A percentile compares a stretch with the other conserved stretches of the same genome.
These are phyloP conservation scores for Hericium alpestre DNA, from an alignment of 768 basidiomycete genomes.

Conservation along the genomic window DNA sequence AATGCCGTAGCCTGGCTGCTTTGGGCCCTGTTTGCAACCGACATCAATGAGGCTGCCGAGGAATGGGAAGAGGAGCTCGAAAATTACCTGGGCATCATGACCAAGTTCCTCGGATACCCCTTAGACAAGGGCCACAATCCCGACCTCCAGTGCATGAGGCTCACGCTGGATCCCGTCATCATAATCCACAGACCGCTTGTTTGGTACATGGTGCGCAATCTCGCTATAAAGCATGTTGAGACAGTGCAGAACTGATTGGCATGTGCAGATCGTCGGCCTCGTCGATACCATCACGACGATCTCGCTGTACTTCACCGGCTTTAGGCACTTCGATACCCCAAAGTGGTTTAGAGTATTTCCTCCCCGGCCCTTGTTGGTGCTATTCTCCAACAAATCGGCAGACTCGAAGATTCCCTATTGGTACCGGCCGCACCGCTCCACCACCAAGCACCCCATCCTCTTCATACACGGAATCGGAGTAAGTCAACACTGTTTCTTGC, in stretches of 20 bases:
- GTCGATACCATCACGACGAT: conserved; percentile 38
- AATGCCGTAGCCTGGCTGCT: conserved; percentile 54
- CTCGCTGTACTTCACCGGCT: conserved; percentile 33
- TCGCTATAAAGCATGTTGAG: not conserved
- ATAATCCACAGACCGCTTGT: conserved; percentile 48
- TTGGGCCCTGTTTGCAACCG: conserved; percentile 48
- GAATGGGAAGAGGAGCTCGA: conserved; percentile 44
- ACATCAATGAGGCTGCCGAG: conserved; percentile 19
- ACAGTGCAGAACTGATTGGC: not conserved
- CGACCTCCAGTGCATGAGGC: conserved; percentile 34
- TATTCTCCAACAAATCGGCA: conserved; percentile 32
- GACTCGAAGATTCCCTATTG: conserved; percentile 31
- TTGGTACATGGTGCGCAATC: conserved; percentile 45
- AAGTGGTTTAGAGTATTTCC: conserved; percentile 38
- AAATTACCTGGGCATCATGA: conserved; percentile 32
- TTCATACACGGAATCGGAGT: conserved; percentile 67
- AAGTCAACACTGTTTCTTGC: conserved; percentile 10
- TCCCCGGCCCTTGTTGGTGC: conserved; percentile 31
- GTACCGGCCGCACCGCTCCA: conserved; percentile 39
- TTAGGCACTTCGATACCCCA: conserved; percentile 38
- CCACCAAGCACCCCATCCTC: conserved; percentile 40
- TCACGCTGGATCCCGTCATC: conserved; percentile 47
- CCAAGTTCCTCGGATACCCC: conserved; percentile 28
- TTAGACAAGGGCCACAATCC: conserved; percentile 31
- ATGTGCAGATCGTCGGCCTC: conserved; percentile 37